These are phyloP conservation scores for Saturnispora diversa DNA, from an alignment of 805 yeast species.

Conservation along the genomic window DNA sequence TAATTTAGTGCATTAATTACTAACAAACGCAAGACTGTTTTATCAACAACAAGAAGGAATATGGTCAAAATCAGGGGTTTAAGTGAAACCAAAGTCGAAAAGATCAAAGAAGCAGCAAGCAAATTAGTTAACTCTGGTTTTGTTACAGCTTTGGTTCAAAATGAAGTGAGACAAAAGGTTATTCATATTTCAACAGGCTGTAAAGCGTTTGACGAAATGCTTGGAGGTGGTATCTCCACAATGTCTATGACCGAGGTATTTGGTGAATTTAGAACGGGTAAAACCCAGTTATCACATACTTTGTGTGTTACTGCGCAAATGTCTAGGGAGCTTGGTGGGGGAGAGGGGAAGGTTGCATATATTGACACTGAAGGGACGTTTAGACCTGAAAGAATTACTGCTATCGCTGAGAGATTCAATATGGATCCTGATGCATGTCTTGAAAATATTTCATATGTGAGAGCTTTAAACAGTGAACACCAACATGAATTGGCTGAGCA, in stretches of 20 bases:
- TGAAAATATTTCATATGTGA: conserved; percentile 62
- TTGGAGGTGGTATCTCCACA: conserved; percentile 72
- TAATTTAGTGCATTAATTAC: background rate
- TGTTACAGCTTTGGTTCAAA: conserved; percentile 65
- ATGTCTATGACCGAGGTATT: conserved; percentile 74
- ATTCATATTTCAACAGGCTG: conserved; percentile 63
- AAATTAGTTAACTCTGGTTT: conserved; percentile 60
- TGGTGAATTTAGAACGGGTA: conserved; percentile 77
- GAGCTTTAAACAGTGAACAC: conserved; percentile 62
- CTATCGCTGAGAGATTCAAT: conserved; percentile 62
- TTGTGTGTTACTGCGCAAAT: conserved; percentile 69
- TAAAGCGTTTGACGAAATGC: conserved; percentile 54
- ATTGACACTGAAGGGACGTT: conserved; percentile 80
- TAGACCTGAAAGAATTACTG: conserved; percentile 57
- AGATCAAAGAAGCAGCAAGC: conserved; percentile 65
- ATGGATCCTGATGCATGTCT: conserved; percentile 62
- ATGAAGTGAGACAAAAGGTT: conserved; percentile 56
- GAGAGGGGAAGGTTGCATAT: conserved; percentile 72
- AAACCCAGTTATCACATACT: conserved; percentile 76
- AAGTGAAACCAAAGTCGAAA: conserved; percentile 68
- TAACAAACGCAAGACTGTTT: conserved; percentile 33
- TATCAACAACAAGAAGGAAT: conserved; percentile 57
- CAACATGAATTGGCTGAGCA: conserved; percentile 65
- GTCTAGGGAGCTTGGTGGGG: conserved; percentile 67
- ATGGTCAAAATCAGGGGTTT: conserved; percentile 56